These are phyloP conservation scores for Tolypocladium tropicale DNA, from an alignment of 2,329 filamentous ascomycete genomes.

Conservation along the genomic window DNA sequence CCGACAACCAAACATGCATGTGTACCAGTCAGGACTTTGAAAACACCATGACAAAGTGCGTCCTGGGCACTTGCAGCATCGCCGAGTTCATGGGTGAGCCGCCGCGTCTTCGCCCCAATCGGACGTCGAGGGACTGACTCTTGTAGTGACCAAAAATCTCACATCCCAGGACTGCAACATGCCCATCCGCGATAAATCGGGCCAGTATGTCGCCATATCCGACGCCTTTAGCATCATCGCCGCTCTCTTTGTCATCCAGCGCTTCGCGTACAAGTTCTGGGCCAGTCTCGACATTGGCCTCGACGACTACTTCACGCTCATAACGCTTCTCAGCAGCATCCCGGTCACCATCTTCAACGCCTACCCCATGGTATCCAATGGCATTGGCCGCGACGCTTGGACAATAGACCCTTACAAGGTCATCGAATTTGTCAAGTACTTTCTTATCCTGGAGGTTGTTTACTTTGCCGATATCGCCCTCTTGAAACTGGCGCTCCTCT, in stretches of 20 bases:
- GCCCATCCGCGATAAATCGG: constrained; percentile 19
- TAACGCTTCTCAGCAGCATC: constrained; percentile 16
- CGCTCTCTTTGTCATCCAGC: constrained; percentile 29
- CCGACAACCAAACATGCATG: constrained; percentile 18
- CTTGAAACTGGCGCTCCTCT: constrained; percentile 40
- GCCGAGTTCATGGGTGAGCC: constrained; percentile 20
- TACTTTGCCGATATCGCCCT: constrained; percentile 37
- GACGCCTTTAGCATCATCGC: constrained; percentile 23
- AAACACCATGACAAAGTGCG: constrained; percentile 14
- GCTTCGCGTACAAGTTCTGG: constrained; percentile 26
- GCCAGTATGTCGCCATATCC: constrained; percentile 22
- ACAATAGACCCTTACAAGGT: constrained; percentile 30
- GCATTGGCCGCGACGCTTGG: constrained; percentile 42
- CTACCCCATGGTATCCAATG: constrained; percentile 22
- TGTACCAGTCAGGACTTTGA: constrained; percentile 18
- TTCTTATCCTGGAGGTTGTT: constrained; percentile 31
- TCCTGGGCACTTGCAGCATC: constrained; percentile 15
- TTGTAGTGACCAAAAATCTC: constrained; percentile 14
- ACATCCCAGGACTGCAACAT: constrained; percentile 9
- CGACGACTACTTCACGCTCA: constrained; percentile 27
- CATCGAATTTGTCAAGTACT: constrained; percentile 29
- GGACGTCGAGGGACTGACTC: background rate
- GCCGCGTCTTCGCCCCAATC: background rate
- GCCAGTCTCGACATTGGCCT: constrained; percentile 22
- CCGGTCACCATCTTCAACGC: constrained; percentile 21